Evolutionary conservation across 139 green algal species (phyloP), one percentile per base, ranked within the genome.

Genomic region (Coccomyxa sp.): DNA sequence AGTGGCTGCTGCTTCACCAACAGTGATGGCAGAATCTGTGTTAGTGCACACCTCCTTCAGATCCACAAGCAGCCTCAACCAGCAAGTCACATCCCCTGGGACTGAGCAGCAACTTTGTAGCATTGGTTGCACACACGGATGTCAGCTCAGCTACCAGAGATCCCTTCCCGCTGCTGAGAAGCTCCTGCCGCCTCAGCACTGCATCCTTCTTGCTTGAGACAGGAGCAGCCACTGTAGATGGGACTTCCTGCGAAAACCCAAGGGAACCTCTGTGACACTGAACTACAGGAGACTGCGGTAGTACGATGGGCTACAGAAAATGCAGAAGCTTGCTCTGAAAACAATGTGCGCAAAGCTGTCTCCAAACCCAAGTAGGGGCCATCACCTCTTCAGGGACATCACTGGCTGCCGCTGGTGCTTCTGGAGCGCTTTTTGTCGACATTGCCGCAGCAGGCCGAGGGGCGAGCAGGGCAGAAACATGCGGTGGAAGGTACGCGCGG

Each of bases 141-240:
- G 88, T 63, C 79, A 96, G 88, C 60, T 78, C 81, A 0, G 81
- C 82, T 4, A 82, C 89, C 74, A 96, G 86, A 75, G 87, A 90
- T 58, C 80, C 87, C 7, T 57, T 23, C 18, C 91, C 90, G 13
- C 75, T 32, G 16, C 87, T 87, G 38, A 98, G 86, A 81, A 98
- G 77, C 90, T 97, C 94, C 9, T 77, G 80, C 28, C 91, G 83
- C 57, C 94, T 84, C 16, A 91, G 4, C 21, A 67, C 27, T 0
- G 84, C 66, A 67, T 94, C 92, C 85, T 98, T 97, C 83, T 95
- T 95, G 89, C 92, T 96, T 25, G 89, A 51, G 38, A 11, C 3
- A 51, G 38, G 38, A 51, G 38, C 67, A 15, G 94, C 94, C 57
- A 98, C 82, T 3, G 30, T 79, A 18, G 23, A 45, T 21, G 21